Evolutionary conservation across 768 basidiomycete species (phyloP).

Genomic region (Boletus reticuloceps): DNA sequence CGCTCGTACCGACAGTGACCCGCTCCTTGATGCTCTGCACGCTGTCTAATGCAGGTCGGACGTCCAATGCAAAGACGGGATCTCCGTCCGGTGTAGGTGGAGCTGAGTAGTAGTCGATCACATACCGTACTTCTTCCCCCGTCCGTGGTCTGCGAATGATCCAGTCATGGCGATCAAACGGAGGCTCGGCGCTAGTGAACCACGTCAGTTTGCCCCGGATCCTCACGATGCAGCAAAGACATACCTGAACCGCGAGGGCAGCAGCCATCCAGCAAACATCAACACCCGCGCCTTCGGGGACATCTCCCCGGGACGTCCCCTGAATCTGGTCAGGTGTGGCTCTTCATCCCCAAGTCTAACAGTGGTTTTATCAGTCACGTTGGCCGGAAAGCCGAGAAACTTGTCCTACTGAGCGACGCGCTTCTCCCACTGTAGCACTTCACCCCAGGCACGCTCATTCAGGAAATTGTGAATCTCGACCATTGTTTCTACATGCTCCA

Average conservation of each 20-base stretch:
- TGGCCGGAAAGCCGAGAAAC: not conserved
- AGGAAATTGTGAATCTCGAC: conserved; percentile 98
- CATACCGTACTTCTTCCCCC: conserved; percentile 86
- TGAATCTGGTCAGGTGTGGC: conserved; percentile 78
- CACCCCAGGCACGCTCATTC: conserved; percentile 95
- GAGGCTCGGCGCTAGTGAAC: conserved; percentile 73
- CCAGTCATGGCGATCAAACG: conserved; percentile 99
- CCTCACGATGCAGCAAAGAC: conserved; percentile 24
- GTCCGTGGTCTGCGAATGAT: conserved; percentile 77
- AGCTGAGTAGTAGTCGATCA: conserved; percentile 98
- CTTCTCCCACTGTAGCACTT: conserved; percentile 92
- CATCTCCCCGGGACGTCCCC: conserved; percentile 87
- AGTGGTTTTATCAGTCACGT: not conserved
- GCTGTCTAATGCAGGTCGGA: conserved; percentile 90
- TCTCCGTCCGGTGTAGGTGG: conserved; percentile 87
- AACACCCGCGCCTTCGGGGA: conserved; percentile 92
- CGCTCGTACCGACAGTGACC: conserved; percentile 65
- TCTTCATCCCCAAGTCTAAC: conserved; percentile 54
- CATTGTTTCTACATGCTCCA: conserved; percentile 95
- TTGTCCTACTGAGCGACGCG: conserved; percentile 35
- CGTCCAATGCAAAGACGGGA: conserved; percentile 94
- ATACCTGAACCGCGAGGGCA: conserved; percentile 89
- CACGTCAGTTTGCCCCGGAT: not conserved
- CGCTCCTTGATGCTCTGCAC: conserved; percentile 73
- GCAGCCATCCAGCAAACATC: conserved; percentile 82